phyloP scores from a whole-genome alignment of 1,284 basidiomycete genomes.

The Heterobasidion annosum region DNA sequence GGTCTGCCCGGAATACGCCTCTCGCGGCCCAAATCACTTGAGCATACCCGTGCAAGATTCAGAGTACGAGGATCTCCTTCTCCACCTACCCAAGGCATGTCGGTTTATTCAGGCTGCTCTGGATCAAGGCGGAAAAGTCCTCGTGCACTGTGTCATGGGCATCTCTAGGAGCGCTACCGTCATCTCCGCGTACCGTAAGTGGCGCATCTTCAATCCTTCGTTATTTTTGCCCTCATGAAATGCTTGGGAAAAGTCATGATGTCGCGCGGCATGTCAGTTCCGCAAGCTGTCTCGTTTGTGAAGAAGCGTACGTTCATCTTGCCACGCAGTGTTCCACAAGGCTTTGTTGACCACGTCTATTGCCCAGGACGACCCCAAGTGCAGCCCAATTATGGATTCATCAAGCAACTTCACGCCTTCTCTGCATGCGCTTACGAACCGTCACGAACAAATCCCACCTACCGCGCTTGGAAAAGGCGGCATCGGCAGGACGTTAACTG shows the following conservation, averaged over 20 bases:
- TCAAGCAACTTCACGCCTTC: slow-evolving; percentile 49
- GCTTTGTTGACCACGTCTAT: neutral
- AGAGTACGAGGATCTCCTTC: slow-evolving; percentile 52
- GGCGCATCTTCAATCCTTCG: neutral
- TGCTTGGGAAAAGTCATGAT: slow-evolving; percentile 38
- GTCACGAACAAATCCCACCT: slow-evolving; percentile 30
- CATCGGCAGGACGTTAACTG: slow-evolving; percentile 39
- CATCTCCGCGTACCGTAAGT: slow-evolving; percentile 57
- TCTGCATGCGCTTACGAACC: slow-evolving; percentile 38
- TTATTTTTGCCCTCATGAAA: neutral
- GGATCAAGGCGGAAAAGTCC: slow-evolving; percentile 37
- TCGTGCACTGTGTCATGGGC: slow-evolving; percentile 64
- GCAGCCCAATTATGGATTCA: slow-evolving; percentile 57
- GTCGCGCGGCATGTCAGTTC: slow-evolving; percentile 28
- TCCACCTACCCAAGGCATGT: slow-evolving; percentile 43
- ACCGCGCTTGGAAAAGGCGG: slow-evolving; percentile 45
- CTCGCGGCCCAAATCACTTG: slow-evolving; percentile 32
- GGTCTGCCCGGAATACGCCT: slow-evolving; percentile 46
- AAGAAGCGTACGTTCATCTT: slow-evolving; percentile 31
- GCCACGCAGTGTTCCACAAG: neutral
- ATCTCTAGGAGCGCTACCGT: slow-evolving; percentile 41
- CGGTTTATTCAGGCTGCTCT: slow-evolving; percentile 46
- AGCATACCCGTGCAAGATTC: slow-evolving; percentile 45
- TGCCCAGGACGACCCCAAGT: slow-evolving; percentile 38
- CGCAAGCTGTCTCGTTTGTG: slow-evolving; percentile 37